Evolutionary conservation across 2,329 filamentous ascomycete genomes (phyloP), one percentile per base, ranked within the genome.

Genomic region (Calonectria honghensis): DNA sequence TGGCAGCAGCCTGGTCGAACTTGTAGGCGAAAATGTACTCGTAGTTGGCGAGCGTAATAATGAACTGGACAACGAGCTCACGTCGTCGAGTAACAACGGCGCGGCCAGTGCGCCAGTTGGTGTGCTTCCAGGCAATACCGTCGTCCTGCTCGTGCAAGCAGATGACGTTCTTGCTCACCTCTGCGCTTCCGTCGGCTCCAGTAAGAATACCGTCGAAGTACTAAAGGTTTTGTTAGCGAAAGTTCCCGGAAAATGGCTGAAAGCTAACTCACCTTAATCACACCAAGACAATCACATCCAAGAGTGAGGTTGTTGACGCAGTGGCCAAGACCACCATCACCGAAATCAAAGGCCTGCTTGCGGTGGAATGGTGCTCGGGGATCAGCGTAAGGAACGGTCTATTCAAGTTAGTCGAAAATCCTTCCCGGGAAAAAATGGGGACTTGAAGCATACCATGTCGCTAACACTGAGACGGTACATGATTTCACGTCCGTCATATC

Each of bases 311-410:
- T 93, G 82, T 94, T 94, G 27, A 92, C 91, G 65, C 88, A 91
- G 75, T 91, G 88, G 1, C 93, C 93, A 5, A 90, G 89, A 14
- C 92, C 93, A 32, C 90, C 91, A 72, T 94, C 92, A 1, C 93
- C 93, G 73, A 94, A 90, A 78, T 95, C 93, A 76, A 95, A 94
- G 0, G 93, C 93, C 20, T 91, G 90, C 81, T 94, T 94, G 29
- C 92, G 88, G 24, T 92, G 91, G 80, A 79, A 94, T 0, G 92
- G 92, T 1, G 87, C 84, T 9, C 92, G 88, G 2, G 91, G 91
- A 76, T 94, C 93, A 0, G 88, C 92, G 73, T 94, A 95, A 0
- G 92, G 92, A 0, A 94, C 92, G 20, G 82, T 84, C 82, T 82
- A 1, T 0, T 14, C 1, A 6, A 32, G 45, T 67, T 39, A 63